phyloP scores from a whole-genome alignment of 331 rosid species.

The Quercus tomentella region DNA sequence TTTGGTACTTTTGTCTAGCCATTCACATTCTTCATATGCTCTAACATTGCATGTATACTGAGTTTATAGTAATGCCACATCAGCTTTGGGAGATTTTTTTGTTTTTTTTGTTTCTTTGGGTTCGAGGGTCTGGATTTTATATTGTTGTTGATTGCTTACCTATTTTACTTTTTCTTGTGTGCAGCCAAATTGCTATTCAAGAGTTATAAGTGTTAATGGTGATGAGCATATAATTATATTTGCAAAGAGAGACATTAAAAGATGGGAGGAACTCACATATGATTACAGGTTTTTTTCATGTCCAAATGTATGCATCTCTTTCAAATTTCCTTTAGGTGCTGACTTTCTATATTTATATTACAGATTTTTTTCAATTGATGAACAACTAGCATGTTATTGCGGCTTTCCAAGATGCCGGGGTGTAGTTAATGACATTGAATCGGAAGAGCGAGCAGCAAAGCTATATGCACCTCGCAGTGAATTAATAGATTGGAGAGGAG shows the following conservation, averaged over 20 bases:
- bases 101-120: neutral
- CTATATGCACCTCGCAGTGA: constrained; percentile 62
- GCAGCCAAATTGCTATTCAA: constrained; percentile 99
- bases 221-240: constrained; percentile 96
- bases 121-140: neutral
- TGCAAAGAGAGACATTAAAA: constrained; percentile 94
- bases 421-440: constrained; percentile 84
- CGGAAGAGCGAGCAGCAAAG: constrained; percentile 85
- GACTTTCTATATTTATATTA: constrained; percentile 23
- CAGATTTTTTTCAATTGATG: constrained; percentile 96
- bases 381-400: constrained; percentile 90
- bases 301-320: constrained; percentile 6
- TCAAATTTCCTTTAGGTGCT: constrained; percentile 22
- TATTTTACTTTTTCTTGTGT: constrained; percentile 20
- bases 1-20: neutral
- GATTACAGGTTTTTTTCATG: constrained; percentile 72
- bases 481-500: constrained; percentile 87
- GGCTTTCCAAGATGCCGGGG: constrained; percentile 95
- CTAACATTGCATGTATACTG: neutral
- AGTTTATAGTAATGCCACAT: neutral
- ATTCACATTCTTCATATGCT: neutral
- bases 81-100: neutral
- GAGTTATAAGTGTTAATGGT: constrained; percentile 80
- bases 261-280: constrained; percentile 98
- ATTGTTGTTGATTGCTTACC: constrained; percentile 15